Conservation (phyloP, 2,329 filamentous ascomycete genomes). For the Colletotrichum sp. region DNA sequence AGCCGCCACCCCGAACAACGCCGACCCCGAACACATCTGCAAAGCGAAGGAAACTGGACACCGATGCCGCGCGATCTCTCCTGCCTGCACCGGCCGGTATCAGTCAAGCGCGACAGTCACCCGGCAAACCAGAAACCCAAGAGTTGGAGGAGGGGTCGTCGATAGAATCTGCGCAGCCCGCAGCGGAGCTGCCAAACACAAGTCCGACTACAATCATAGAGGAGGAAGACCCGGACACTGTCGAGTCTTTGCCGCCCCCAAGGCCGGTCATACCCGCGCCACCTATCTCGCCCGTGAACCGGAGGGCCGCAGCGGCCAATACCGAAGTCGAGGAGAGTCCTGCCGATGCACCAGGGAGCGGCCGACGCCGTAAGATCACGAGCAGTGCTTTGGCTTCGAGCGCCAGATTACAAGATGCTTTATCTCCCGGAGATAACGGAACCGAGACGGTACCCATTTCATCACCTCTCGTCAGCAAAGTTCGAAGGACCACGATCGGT, state of each 20-base stretch:
- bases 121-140: constrained; percentile 27
- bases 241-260: constrained; percentile 9
- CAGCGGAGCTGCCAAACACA: background rate
- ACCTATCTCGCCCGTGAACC: background rate
- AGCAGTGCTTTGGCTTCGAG: constrained; percentile 43
- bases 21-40: constrained; percentile 53
- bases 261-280: constrained; percentile 7
- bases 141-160: constrained; percentile 33
- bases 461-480: constrained; percentile 51
- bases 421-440: constrained; percentile 34
- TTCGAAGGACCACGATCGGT: constrained; percentile 36
- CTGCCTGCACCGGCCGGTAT: constrained; percentile 16
- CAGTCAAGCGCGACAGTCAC: background rate
- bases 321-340: constrained; percentile 62
- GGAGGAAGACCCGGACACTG: background rate
- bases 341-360: constrained; percentile 59
- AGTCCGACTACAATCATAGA: constrained; percentile 20
- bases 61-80: background rate
- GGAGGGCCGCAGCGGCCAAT: constrained; percentile 7
- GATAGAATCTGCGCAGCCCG: constrained; percentile 26
- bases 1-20: constrained; percentile 27
- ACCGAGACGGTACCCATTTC: constrained; percentile 33
- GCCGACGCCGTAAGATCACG: constrained; percentile 48
- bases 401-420: constrained; percentile 45
- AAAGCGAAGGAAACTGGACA: constrained; percentile 46